phyloP scores from a whole-genome alignment of 2,329 filamentous ascomycete species.

The Aspergillus intermedius region DNA sequence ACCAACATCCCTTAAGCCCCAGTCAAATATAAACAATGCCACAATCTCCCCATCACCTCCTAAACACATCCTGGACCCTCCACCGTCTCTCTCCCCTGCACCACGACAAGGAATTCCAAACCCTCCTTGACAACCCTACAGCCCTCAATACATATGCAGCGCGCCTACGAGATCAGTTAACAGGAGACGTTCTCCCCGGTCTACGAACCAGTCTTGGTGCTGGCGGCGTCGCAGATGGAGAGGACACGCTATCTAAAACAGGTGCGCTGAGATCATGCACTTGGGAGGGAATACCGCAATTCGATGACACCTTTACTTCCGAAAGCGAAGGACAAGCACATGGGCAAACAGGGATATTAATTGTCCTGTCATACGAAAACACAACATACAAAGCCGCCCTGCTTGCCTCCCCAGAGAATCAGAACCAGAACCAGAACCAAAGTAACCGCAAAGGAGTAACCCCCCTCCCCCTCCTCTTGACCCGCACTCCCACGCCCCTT shows the following conservation, averaged over 20 bases:
- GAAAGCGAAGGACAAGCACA: constrained; percentile 11
- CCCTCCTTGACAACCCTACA: constrained; percentile 27
- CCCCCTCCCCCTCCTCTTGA: constrained; percentile 45
- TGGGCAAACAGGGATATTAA: constrained; percentile 39
- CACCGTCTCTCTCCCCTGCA: constrained; percentile 51
- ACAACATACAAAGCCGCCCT: constrained; percentile 47
- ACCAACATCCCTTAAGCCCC: constrained; percentile 16
- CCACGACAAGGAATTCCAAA: constrained; percentile 35
- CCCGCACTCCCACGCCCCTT: constrained; percentile 45
- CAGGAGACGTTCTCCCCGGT: constrained; percentile 44
- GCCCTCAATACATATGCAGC: constrained; percentile 42
- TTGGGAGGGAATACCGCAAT: constrained; percentile 35
- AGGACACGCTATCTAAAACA: constrained; percentile 38
- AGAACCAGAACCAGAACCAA: constrained; percentile 1
- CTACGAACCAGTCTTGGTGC: constrained; percentile 34
- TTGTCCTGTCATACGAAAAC: constrained; percentile 46
- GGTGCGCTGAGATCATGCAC: constrained; percentile 43
- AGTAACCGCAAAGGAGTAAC: constrained; percentile 33
- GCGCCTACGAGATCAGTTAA: constrained; percentile 44
- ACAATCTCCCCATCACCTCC: constrained; percentile 34
- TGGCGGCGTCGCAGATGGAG: constrained; percentile 12
- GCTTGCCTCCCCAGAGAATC: constrained; percentile 31
- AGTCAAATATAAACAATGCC: constrained; percentile 2
- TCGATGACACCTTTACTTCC: constrained; percentile 19
- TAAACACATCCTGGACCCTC: constrained; percentile 49